phyloP scores from a whole-genome alignment of 2,329 filamentous ascomycete genomes.

The Raffaelea ambrosiae region DNA sequence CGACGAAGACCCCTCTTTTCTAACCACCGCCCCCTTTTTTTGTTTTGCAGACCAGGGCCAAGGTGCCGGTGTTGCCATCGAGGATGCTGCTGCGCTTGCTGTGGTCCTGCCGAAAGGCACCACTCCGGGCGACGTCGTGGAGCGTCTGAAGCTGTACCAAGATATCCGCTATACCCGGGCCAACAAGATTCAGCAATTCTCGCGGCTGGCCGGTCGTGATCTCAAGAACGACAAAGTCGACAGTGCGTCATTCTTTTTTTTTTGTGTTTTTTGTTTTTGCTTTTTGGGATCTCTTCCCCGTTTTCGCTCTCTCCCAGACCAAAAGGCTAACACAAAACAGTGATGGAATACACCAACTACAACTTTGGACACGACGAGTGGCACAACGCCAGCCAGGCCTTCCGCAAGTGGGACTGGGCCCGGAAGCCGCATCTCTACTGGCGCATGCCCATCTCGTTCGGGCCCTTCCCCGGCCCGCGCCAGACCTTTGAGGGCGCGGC shows the following conservation, averaged over 20 bases:
- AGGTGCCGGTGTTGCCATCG: conserved; percentile 56
- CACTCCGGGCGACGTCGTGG: conserved; percentile 34
- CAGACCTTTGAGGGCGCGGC: conserved; percentile 25
- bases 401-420: conserved; percentile 40
- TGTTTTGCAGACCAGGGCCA: conserved; percentile 48
- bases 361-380: conserved; percentile 53
- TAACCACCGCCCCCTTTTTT: neutral
- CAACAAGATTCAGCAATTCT: conserved; percentile 21
- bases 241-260: conserved; percentile 27
- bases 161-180: conserved; percentile 44
- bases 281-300: too few relatives aligned
- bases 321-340: too few relatives aligned
- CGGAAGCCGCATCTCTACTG: conserved; percentile 27
- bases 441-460: conserved; percentile 36
- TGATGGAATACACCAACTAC: conserved; percentile 34
- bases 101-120: conserved; percentile 44
- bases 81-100: conserved; percentile 53
- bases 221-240: conserved; percentile 27
- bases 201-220: conserved; percentile 43
- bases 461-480: conserved; percentile 35
- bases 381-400: conserved; percentile 40
- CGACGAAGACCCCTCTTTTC: neutral
- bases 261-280: conserved; percentile 16
- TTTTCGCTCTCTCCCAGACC: neutral
- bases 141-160: conserved; percentile 51